A percentile compares a stretch with the other conserved stretches of the same genome.
Evolutionary conservation across 1,284 basidiomycete genomes (phyloP).

Genomic region (Boletus sp.): DNA sequence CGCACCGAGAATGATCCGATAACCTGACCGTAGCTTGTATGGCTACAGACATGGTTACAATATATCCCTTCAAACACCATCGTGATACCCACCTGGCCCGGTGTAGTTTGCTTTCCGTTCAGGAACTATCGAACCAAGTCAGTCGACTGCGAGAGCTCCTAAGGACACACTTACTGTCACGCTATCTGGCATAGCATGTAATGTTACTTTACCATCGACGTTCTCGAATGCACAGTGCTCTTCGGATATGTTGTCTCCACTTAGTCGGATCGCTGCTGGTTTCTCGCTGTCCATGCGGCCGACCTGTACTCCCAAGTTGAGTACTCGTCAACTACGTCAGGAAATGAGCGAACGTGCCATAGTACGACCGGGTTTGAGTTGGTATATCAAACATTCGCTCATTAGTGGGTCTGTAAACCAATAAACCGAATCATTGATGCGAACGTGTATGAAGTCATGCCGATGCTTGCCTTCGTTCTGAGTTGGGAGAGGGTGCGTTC

Average conservation of each 20-base stretch:
- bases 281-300: constrained; percentile 79
- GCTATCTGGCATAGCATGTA: constrained; percentile 75
- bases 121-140: constrained; percentile 55
- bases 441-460: constrained; percentile 5
- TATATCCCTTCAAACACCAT: constrained; percentile 15
- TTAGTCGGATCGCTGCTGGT: constrained; percentile 85
- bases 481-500: constrained; percentile 4
- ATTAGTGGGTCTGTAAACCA: constrained; percentile 68
- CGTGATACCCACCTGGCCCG: constrained; percentile 56
- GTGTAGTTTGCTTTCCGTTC: constrained; percentile 84
- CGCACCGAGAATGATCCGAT: constrained; percentile 88
- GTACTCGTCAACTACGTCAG: constrained; percentile 8
- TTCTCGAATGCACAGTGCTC: constrained; percentile 94
- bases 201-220: constrained; percentile 77
- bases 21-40: constrained; percentile 85
- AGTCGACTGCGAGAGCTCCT: not conserved
- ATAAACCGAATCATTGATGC: constrained; percentile 22
- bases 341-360: constrained; percentile 42
- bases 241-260: constrained; percentile 86
- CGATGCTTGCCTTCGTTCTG: constrained; percentile 72
- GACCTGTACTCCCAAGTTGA: constrained; percentile 45
- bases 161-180: constrained; percentile 64
- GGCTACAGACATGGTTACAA: constrained; percentile 43
- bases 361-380: constrained; percentile 86
- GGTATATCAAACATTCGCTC: constrained; percentile 92